Evolutionary conservation across 768 basidiomycete species (phyloP), one percentile per base, ranked within the genome.

Genomic region (Heimioporus sp.): DNA sequence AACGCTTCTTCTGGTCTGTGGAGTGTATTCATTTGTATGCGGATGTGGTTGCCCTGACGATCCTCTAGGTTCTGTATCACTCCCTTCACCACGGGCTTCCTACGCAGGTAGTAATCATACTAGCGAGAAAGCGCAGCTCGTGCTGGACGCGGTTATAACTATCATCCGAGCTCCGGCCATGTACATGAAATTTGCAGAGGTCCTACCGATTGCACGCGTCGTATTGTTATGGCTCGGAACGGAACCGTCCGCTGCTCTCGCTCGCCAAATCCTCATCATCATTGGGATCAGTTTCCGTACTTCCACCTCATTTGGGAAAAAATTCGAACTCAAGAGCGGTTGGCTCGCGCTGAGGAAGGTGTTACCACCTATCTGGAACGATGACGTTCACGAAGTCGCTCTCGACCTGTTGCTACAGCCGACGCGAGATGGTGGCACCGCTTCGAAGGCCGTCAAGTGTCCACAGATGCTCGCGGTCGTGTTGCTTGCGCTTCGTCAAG

Each of bases 291-390:
- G 83, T 52, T 73, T 86, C 28, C 69, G 68, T 15, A 66, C 74
- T 28, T 83, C 83, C 0, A 63, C 77, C 10, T 79, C 83, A 2
- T 97, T 94, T 71, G 78, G 73, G 42, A 76, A 86, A 49, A 92
- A 90, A 59, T 92, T 96, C 58, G 93, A 95, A 65, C 72, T 88
- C 1, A 83, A 90, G 35, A 86, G 85, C 47, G 94, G 94, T 10
- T 96, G 92, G 87, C 83, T 76, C 42, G 75, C 87, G 3, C 65
- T 96, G 34, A 86, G 83, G 64, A 76, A 76, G 4, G 79, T 86
- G 24, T 61, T 95, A 17, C 88, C 92, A 0, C 59, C 66, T 19
- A 73, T 76, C 41, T 96, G 94, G 94, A 78, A 86, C 56, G 65
- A 71, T 9, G 73, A 67, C 16, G 83, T 94, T 13, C 86, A 91